phyloP scores from a whole-genome alignment of 768 basidiomycete species.

The Boletus sensibilis region DNA sequence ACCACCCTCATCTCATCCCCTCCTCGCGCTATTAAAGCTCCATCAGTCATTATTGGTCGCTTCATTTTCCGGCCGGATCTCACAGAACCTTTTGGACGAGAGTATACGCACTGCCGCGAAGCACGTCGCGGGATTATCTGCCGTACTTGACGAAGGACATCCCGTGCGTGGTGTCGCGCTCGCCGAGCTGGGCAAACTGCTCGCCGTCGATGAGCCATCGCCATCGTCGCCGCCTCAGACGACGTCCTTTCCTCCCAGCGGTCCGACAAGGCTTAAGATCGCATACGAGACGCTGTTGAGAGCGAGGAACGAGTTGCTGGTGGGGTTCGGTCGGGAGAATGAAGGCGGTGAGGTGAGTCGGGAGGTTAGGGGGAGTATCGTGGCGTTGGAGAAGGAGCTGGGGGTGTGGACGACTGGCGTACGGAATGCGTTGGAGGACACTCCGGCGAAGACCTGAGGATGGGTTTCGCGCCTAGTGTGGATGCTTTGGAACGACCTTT shows the following conservation, averaged over 20 bases:
- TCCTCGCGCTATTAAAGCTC: slow-evolving; percentile 71
- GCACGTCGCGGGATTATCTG: slow-evolving; percentile 50
- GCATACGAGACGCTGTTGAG: slow-evolving; percentile 63
- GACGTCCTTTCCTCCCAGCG: slow-evolving; percentile 61
- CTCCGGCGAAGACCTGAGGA: neutral
- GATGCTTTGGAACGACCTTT: too few species aligned
- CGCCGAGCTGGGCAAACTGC: slow-evolving; percentile 78
- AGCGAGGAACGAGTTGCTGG: slow-evolving; percentile 57
- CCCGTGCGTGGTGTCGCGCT: slow-evolving; percentile 74
- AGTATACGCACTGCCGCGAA: slow-evolving; percentile 57
- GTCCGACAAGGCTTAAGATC: slow-evolving; percentile 57
- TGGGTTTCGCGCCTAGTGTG: neutral
- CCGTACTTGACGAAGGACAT: slow-evolving; percentile 62
- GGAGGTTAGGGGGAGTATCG: slow-evolving; percentile 57
- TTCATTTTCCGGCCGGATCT: slow-evolving; percentile 39
- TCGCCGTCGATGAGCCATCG: slow-evolving; percentile 72
- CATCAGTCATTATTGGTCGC: slow-evolving; percentile 65
- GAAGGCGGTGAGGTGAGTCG: slow-evolving; percentile 72
- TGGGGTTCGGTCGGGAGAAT: slow-evolving; percentile 70
- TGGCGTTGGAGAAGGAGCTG: slow-evolving; percentile 70
- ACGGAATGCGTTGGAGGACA: slow-evolving; percentile 52
- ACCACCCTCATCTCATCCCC: slow-evolving; percentile 70
- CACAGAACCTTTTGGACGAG: slow-evolving; percentile 60
- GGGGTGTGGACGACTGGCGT: slow-evolving; percentile 66
- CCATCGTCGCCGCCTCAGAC: slow-evolving; percentile 30